Evolutionary conservation across 1,284 basidiomycete genomes (phyloP), one percentile per base, ranked within the genome.

Genomic region (Crepidotus sp.): DNA sequence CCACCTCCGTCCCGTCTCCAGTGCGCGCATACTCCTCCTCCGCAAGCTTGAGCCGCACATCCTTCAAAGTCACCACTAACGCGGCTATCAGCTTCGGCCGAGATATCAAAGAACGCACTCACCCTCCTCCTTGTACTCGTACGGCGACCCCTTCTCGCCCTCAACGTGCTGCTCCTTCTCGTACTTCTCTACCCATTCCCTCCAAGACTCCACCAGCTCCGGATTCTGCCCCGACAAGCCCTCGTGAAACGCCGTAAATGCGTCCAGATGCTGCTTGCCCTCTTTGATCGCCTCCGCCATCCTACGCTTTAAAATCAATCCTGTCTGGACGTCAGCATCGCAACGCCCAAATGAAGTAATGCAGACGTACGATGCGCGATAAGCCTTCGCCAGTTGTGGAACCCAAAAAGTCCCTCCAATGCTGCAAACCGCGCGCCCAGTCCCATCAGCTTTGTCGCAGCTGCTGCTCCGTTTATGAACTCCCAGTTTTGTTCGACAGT

Each of bases 381-480:
- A 4, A 15, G 17, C 3, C 33, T 15, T 2, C 33, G 8, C 40
- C 40, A 42, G 8, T 42, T 42, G n/a, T 42, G 40, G 13, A 42
- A 42, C 0, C 33, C 40, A 10, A 42, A 42, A 0, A 42, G 25
- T 9, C 36, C 32, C 11, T 42, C 40, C 4, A 42, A 25, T 9
- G 33, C 36, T 8, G 26, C 26, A n/a, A 19, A 18, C 2, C 40
- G 40, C 4, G 33, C 10, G 1, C 33, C 33, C 3, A 27, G 1
- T 0, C 59, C 59, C 62, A 65, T 66, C 40, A 61, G 59, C 18
- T 52, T 52, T 0, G 61, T 65, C 24, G 60, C 61, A 3, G 39
- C 38, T 1, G 57, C 58, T 0, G 59, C 34, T 1, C 48, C 41
- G 48, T 65, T 62, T 3, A 17, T 33, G 9, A 33, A 33, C 10